Percentiles rank a stretch among this genome's conserved stretches.
Evolutionary conservation across 2,329 filamentous ascomycete species (phyloP).

Genomic region (Lasiodiplodia theobromae): DNA sequence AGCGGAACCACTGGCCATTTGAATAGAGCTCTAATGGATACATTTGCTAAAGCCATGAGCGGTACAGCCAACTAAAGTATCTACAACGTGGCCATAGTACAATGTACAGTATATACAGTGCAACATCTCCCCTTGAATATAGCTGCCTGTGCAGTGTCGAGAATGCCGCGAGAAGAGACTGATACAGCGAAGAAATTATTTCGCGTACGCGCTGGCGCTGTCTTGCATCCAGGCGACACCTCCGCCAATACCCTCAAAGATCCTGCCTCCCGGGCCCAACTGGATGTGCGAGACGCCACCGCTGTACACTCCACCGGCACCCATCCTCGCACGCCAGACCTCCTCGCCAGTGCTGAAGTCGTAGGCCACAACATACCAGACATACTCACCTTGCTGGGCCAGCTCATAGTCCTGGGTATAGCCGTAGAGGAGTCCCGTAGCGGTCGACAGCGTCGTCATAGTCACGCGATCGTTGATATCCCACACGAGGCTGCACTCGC

Average conservation of each 20-base stretch:
- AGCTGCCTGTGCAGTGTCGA: too few relatives aligned
- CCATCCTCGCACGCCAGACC: background rate
- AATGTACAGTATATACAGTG: too few relatives aligned
- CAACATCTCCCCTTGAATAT: too few relatives aligned
- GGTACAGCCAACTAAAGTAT: too few relatives aligned
- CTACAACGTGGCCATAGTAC: too few relatives aligned
- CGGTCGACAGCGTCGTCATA: background rate
- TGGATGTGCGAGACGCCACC: background rate
- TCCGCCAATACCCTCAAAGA: background rate
- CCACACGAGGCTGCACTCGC: background rate
- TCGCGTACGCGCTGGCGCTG: too few relatives aligned
- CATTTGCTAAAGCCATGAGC: too few relatives aligned
- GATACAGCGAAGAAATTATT: too few relatives aligned
- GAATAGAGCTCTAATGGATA: too few relatives aligned
- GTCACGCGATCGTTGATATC: background rate
- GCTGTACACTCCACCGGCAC: background rate
- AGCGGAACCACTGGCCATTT: too few relatives aligned
- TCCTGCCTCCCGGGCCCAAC: background rate
- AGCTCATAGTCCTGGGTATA: background rate
- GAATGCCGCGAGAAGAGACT: too few relatives aligned
- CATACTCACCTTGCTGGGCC: background rate
- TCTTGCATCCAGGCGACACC: background rate
- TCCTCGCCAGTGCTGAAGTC: background rate
- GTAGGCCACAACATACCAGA: background rate
- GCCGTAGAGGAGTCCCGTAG: background rate